Percentiles rank a stretch among this genome's conserved stretches.
Conservation (phyloP, 1,284 basidiomycete species). For the Trichosporon sp. region DNA sequence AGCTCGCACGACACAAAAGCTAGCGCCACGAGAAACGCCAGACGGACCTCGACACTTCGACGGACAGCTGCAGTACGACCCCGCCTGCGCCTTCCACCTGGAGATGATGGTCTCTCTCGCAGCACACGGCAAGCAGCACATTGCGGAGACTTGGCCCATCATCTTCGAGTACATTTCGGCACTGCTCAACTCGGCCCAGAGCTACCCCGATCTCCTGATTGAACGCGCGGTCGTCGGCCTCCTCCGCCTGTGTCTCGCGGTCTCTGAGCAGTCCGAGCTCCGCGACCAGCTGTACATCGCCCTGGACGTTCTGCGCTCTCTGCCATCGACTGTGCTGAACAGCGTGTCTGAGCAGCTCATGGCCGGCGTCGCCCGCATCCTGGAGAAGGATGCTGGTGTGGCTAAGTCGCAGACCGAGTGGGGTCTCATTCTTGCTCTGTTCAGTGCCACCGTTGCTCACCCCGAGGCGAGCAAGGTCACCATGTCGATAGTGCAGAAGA, state of each 20-base stretch:
- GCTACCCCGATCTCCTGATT: constrained; percentile 82
- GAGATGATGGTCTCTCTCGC: constrained; percentile 90
- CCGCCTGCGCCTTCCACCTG: constrained; percentile 84
- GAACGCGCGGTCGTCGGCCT: constrained; percentile 94
- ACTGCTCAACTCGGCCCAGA: constrained; percentile 67
- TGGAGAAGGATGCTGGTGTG: constrained; percentile 67
- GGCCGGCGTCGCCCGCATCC: constrained; percentile 70
- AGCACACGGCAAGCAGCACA: constrained; percentile 65
- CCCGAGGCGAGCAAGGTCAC: constrained; percentile 81
- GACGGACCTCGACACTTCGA: constrained; percentile 48
- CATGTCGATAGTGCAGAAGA: constrained; percentile 64
- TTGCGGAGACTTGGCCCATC: constrained; percentile 86
- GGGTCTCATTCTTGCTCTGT: constrained; percentile 85
- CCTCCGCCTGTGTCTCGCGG: constrained; percentile 68
- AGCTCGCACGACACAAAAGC: constrained; percentile 33
- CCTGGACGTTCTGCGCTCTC: constrained; percentile 76
- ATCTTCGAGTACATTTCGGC: constrained; percentile 85
- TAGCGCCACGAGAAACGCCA: constrained; percentile 53
- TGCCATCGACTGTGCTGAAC: constrained; percentile 70
- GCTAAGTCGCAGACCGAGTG: constrained; percentile 88
- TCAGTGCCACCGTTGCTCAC: constrained; percentile 77
- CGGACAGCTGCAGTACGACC: constrained; percentile 75
- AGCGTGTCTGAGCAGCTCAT: constrained; percentile 87
- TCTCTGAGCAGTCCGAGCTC: constrained; percentile 67
- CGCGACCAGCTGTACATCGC: constrained; percentile 91